Evolutionary conservation across 495 filamentous ascomycete species (phyloP).

Genomic region (Elaphomyces granulatus): DNA sequence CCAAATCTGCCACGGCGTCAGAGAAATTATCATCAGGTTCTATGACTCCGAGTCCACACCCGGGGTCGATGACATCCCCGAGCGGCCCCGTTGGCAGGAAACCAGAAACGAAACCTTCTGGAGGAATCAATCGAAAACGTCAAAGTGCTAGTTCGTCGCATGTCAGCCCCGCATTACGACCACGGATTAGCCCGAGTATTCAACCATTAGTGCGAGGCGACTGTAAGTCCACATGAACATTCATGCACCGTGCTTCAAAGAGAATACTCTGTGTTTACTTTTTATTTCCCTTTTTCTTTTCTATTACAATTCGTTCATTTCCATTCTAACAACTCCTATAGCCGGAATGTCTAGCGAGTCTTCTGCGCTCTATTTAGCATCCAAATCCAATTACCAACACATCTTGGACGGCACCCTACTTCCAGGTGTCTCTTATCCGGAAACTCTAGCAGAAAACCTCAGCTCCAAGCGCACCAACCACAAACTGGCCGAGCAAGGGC

Average conservation of each 20-base stretch:
- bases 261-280: slow-evolving; percentile 2
- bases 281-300: slow-evolving; percentile 1
- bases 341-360: slow-evolving; percentile 45
- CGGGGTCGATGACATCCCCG: slow-evolving; percentile 30
- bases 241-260: too few species aligned
- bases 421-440: slow-evolving; percentile 81
- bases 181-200: slow-evolving; percentile 87
- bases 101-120: slow-evolving; percentile 20
- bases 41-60: slow-evolving; percentile 23
- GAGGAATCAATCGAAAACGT: slow-evolving; percentile 40
- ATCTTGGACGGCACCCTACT: slow-evolving; percentile 86
- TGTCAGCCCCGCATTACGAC: slow-evolving; percentile 68
- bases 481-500: slow-evolving; percentile 94
- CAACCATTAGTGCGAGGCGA: slow-evolving; percentile 75
- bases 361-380: slow-evolving; percentile 73
- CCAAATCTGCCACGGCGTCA: slow-evolving; percentile 14
- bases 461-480: slow-evolving; percentile 96
- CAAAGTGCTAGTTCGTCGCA: slow-evolving; percentile 63
- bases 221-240: slow-evolving; percentile 46
- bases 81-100: slow-evolving; percentile 28
- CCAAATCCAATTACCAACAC: slow-evolving; percentile 96
- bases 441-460: slow-evolving; percentile 77
- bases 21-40: slow-evolving; percentile 15
- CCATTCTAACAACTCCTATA: slow-evolving; percentile 4
- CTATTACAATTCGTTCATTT: too few species aligned